Evolutionary conservation across 352 stramenopile genomes (phyloP).

Genomic region (Phytophthora melonis): DNA sequence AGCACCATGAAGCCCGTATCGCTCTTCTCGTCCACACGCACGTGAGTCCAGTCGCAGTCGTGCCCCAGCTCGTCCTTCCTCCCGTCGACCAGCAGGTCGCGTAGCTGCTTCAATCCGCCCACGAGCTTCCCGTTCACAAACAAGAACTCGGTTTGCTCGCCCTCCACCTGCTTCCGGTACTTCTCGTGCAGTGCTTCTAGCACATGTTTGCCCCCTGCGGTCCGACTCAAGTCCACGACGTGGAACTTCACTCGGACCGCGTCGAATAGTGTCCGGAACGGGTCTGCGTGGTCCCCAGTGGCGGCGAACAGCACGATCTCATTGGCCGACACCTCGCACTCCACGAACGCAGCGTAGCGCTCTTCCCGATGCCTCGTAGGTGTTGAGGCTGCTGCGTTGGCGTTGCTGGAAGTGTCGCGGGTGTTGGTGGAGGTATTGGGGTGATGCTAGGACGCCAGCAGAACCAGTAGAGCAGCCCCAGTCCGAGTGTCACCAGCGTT

Average conservation of each 20-base stretch:
- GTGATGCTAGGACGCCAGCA: conserved; percentile 9
- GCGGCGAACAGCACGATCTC: conserved; percentile 24
- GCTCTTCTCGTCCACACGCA: conserved; percentile 36
- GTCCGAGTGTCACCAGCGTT: conserved; percentile 17
- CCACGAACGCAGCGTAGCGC: conserved; percentile 31
- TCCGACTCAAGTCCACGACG: conserved; percentile 40
- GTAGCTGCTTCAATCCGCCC: conserved; percentile 25
- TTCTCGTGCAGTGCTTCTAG: conserved; percentile 28
- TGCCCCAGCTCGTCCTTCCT: conserved; percentile 9
- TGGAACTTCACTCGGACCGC: conserved; percentile 28
- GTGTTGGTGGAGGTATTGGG: background rate
- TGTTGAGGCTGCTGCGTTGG: background rate
- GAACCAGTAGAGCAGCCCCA: conserved; percentile 36
- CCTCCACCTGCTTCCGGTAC: background rate
- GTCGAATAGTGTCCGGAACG: conserved; percentile 30
- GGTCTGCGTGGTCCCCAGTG: background rate
- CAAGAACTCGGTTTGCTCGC: conserved; percentile 35
- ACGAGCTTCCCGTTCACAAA: conserved; percentile 36
- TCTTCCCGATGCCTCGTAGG: conserved; percentile 10
- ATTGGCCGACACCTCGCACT: conserved; percentile 27
- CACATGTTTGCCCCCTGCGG: conserved; percentile 37
- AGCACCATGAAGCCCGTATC: conserved; percentile 45
- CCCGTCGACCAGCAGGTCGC: conserved; percentile 28
- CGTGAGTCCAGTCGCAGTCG: conserved; percentile 28
- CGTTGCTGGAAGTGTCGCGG: background rate